Conservation (phyloP, 768 basidiomycete species). For the Mycena sanguinolenta region DNA sequence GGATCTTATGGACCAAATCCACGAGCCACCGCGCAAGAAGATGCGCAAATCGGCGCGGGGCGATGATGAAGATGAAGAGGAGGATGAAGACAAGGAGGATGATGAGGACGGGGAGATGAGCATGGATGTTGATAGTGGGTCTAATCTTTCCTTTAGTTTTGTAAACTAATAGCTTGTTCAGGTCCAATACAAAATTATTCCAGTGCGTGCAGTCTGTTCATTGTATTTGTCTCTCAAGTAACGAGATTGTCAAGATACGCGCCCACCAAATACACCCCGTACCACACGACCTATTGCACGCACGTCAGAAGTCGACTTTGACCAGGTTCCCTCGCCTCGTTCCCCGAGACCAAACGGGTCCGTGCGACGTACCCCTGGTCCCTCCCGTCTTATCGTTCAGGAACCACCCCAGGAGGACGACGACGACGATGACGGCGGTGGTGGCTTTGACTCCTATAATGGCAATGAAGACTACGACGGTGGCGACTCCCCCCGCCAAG, state of each 20-base stretch:
- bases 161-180: constrained; percentile 27
- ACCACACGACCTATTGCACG: constrained; percentile 64
- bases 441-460: constrained; percentile 42
- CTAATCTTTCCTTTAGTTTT: background rate
- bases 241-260: constrained; percentile 39
- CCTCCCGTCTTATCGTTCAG: constrained; percentile 55
- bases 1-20: constrained; percentile 69
- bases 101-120: constrained; percentile 78
- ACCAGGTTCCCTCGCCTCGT: constrained; percentile 73
- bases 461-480: background rate
- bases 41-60: constrained; percentile 31
- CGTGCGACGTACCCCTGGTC: constrained; percentile 49
- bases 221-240: background rate
- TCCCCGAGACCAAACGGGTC: constrained; percentile 48
- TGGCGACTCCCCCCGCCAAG: constrained; percentile 46
- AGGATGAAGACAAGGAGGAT: constrained; percentile 56
- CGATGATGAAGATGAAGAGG: constrained; percentile 43
- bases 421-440: constrained; percentile 32
- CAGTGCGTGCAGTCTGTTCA: constrained; percentile 25
- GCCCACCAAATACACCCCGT: constrained; percentile 57
- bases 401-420: constrained; percentile 40
- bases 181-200: constrained; percentile 59
- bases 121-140: constrained; percentile 84
- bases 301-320: constrained; percentile 70
- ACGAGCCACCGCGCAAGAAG: constrained; percentile 53